Evolutionary conservation across 371 early-diverging fungal species (phyloP), one percentile per base, ranked within the genome.

Genomic region (Actinomortierella wolfii): DNA sequence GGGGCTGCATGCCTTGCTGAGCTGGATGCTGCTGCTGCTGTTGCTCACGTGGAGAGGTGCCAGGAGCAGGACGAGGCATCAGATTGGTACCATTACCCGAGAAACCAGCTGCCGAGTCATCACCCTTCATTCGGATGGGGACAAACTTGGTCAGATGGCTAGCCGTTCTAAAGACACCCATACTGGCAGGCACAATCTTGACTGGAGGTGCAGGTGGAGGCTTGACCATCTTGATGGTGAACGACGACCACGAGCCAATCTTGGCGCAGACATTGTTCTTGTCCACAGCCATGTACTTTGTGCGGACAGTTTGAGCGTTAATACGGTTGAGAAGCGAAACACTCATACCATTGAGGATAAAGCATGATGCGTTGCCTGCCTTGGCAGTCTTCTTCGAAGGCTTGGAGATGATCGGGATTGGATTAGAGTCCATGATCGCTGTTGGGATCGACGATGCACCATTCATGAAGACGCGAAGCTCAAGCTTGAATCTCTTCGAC

Each of bases 371-470:
- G 65, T 89, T 89, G 47, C 89, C 83, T 21, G 89, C 87, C 67
- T 89, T 91, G 56, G 88, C 86, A 0, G 88, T 88, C 82, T 92
- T 92, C 71, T 92, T 92, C 49, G 87, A 87, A 7, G 92, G 92
- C 70, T 92, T 92, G 57, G 92, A 91, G 54, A 92, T 90, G 73
- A 92, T 88, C 5, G 84, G 80, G 44, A 92, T 86, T 0, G 91
- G 86, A 55, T 81, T 83, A 26, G 92, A 92, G 55, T 81, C 70
- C 53, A 91, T 86, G 25, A 82, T 79, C 25, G 87, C 89, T 29
- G 60, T 78, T 67, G 57, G 83, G 61, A 51, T 51, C 45, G 24
- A 44, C 17, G 67, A 14, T 43, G 50, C 52, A 53, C 67, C 63
- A 39, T 77, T 76, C 54, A 79, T 61, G 51, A 63, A 60, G 20